Base-by-base conservation (phyloP, 345 rosid genomes). In the Hibiscus trionum region DNA sequence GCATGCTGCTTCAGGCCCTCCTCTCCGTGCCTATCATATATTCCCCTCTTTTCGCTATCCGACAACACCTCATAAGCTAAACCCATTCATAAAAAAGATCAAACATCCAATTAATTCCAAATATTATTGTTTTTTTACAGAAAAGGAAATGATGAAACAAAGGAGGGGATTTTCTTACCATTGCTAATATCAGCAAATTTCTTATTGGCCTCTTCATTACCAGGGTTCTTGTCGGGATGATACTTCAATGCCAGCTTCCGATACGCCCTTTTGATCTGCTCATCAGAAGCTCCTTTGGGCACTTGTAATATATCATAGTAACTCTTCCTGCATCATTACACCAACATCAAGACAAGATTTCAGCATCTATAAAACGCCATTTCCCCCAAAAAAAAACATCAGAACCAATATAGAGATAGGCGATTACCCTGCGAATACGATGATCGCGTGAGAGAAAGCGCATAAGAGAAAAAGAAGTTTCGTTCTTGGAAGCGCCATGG, bases 191-290 rank as follows among this genome's bases (percentile, higher is more conserved):
- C 99, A 0, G 99, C 86, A 65, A 95, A 95, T 74, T 82, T 79
- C 87, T 89, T 91, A 72, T 73, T 88, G 4, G 99, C 99, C 80
- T 95, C 99, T 69, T 95, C 99, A 66, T 21, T 21, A 21, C 24
- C 24, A 21, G 24, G 24, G 24, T 21, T 21, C 24, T 21, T 21
- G 24, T 21, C 24, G 24, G 24, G 24, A 21, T 21, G 24, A 21
- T 21, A 21, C 24, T 21, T 21, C 24, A 21, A 21, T 16, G 99
- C 97, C 59, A 95, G 85, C 82, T 95, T 95, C 78, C 97, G 80
- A 29, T 95, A 95, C 62, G 97, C 95, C 87, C 97, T 87, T 74
- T 95, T 95, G 86, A 95, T 92, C 91, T 95, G 97, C 62, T 90
- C 97, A 12, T 95, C 99, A 21, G 97, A 88, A n/a, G 99, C 99